A percentile compares a stretch with the other conserved stretches of the same genome.
phyloP scores from a whole-genome alignment of 768 basidiomycete genomes.

The Tricholoma flavovirens region DNA sequence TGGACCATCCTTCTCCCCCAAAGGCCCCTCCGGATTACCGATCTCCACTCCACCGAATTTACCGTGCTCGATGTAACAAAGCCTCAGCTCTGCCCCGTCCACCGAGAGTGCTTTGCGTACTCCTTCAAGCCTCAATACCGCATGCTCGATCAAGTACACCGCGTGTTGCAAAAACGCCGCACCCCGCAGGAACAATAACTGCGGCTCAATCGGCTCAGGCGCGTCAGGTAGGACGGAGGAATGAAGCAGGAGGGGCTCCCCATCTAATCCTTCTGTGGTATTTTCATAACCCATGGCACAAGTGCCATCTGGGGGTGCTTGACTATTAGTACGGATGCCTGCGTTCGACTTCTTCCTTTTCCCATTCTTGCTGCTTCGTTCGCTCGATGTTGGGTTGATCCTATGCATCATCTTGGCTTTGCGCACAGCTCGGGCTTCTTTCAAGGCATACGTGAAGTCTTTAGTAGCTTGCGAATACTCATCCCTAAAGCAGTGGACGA shows the following conservation, averaged over 20 bases:
- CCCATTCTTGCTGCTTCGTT: conserved; percentile 33
- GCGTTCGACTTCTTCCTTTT: conserved; percentile 51
- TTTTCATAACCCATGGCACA: conserved; percentile 38
- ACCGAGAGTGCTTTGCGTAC: conserved; percentile 50
- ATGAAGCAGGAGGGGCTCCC: conserved; percentile 52
- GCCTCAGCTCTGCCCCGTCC: conserved; percentile 70
- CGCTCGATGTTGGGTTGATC: conserved; percentile 30
- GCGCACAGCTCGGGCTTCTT: conserved; percentile 67
- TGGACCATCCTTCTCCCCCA: conserved; percentile 51
- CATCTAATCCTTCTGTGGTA: conserved; percentile 42
- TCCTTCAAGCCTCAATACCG: conserved; percentile 65
- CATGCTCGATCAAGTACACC: conserved; percentile 65
- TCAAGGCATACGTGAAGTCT: conserved; percentile 78
- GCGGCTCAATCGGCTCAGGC: conserved; percentile 83
- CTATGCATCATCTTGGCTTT: conserved; percentile 57
- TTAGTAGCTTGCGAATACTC: conserved; percentile 69
- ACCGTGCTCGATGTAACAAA: conserved; percentile 71
- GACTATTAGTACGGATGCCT: conserved; percentile 46
- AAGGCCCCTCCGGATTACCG: conserved; percentile 74
- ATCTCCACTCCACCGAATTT: conserved; percentile 82
- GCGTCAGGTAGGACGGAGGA: conserved; percentile 71
- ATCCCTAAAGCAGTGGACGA: conserved; percentile 85
- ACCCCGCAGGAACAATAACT: conserved; percentile 77
- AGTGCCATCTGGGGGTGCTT: conserved; percentile 65
- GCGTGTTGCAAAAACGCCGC: conserved; percentile 81